phyloP scores from a whole-genome alignment of 495 filamentous ascomycete genomes.

The Arthonia radiata region DNA sequence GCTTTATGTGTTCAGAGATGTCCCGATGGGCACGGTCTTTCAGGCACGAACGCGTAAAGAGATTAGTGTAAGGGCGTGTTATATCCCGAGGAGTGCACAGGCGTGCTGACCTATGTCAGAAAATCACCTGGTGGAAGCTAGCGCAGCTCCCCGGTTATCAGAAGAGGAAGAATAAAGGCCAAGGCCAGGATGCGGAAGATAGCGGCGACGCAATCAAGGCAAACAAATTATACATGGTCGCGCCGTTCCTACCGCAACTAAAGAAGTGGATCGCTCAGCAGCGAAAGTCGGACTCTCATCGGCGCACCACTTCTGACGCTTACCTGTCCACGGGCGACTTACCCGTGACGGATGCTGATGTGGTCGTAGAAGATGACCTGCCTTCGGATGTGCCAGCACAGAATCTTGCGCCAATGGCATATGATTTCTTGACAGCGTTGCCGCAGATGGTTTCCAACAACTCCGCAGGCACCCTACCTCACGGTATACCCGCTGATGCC shows the following conservation, averaged over 20 bases:
- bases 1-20: slow-evolving; percentile 69
- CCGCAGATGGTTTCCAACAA: slow-evolving; percentile 7
- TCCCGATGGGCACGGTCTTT: slow-evolving; percentile 67
- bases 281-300: slow-evolving; percentile 32
- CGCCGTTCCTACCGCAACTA: slow-evolving; percentile 62
- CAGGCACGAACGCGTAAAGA: slow-evolving; percentile 82
- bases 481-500: slow-evolving; percentile 5
- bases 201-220: slow-evolving; percentile 38
- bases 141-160: slow-evolving; percentile 66
- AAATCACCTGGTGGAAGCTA: slow-evolving; percentile 77
- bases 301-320: slow-evolving; percentile 7
- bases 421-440: neutral
- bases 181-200: slow-evolving; percentile 21
- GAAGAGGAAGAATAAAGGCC: slow-evolving; percentile 34
- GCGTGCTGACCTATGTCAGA: slow-evolving; percentile 11
- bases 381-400: slow-evolving; percentile 3
- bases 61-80: slow-evolving; percentile 33
- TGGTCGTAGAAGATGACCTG: slow-evolving; percentile 1
- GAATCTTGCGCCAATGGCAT: slow-evolving; percentile 3
- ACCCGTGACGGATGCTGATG: neutral
- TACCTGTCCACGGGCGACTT: slow-evolving; percentile 3
- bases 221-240: slow-evolving; percentile 94
- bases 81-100: neutral
- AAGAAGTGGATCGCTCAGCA: slow-evolving; percentile 80
- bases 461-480: slow-evolving; percentile 5